Percentiles rank a stretch among this genome's conserved stretches.
These are phyloP conservation scores for Rhodotorula graminis DNA, from an alignment of 768 basidiomycete genomes.

Conservation along the genomic window DNA sequence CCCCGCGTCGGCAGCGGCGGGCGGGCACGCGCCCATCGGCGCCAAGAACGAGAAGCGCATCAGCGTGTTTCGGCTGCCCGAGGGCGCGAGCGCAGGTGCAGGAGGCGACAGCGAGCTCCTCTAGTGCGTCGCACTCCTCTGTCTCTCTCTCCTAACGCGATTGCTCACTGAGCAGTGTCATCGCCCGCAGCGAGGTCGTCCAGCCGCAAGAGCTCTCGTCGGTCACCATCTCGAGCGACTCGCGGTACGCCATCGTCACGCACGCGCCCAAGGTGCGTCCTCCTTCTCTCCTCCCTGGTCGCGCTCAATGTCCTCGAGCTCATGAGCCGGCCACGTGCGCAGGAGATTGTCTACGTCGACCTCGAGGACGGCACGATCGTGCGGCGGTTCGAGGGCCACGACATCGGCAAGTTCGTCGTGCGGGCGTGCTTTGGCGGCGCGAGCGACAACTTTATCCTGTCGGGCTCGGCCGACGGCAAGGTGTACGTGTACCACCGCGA, in stretches of 20 bases:
- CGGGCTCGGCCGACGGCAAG: constrained; percentile 91
- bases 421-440: constrained; percentile 90
- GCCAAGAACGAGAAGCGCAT: constrained; percentile 53
- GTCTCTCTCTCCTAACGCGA: too few species aligned
- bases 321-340: not conserved
- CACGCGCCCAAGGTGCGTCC: constrained; percentile 74
- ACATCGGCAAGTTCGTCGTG: constrained; percentile 76
- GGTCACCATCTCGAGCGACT: constrained; percentile 59
- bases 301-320: not conserved
- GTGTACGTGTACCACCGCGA: constrained; percentile 95
- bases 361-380: constrained; percentile 62
- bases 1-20: not conserved
- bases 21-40: constrained; percentile 4
- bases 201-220: constrained; percentile 56
- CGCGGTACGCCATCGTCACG: constrained; percentile 78
- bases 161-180: too few species aligned
- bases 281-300: not conserved
- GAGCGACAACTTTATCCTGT: constrained; percentile 80
- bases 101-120: constrained; percentile 56
- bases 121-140: constrained; percentile 53
- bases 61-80: constrained; percentile 69
- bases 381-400: constrained; percentile 79
- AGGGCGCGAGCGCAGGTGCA: not conserved
- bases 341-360: constrained; percentile 90
- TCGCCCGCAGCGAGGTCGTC: constrained; percentile 25